Evolutionary conservation across 768 basidiomycete species (phyloP), one percentile per base, ranked within the genome.

Genomic region (Boletus tomentosulus): DNA sequence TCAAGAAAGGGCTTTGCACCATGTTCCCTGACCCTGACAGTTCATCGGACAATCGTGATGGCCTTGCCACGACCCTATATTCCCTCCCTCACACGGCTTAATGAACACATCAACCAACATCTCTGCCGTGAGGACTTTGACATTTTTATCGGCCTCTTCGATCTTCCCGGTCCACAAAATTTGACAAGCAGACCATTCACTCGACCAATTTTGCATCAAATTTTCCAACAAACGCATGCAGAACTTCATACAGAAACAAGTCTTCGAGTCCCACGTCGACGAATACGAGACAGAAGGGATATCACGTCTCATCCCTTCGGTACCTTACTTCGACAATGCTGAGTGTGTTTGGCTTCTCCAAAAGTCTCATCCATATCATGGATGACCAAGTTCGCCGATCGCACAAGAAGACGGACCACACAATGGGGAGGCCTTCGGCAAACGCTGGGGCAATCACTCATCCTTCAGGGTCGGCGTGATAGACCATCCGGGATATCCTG

Each of bases 131-230:
- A 98, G 37, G 92, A 97, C 66, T 99, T 93, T 58, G 77, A 80
- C 3, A 91, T 89, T 3, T 97, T 95, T 73, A 87, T 98, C 59
- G 92, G 93, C 10, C 78, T 98, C 35, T 87, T 98, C 65, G 94
- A 99, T 69, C 82, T 98, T 11, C 93, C 96, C 3, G 94, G 96
- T 6, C 82, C 89, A 6, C 93, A 97, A 70, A 95, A 97, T 71
- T 81, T 92, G 72, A 84, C 87, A 3, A 87, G 85, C 54, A 81
- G 92, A 2, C 77, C 88, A 99, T 71, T 93, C 92, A 6, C 83
- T 99, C 46, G 94, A 99, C 67, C 93, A 98, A 58, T 93, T 98
- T 70, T 91, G 89, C 70, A 80, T 97, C 77, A 99, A 98, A 73
- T 95, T 92, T 62, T 92, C 95, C 53, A 93, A 94, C 63, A 95